phyloP scores from a whole-genome alignment of 371 early-diverging fungal species.

The Actinomortierella wolfii region DNA sequence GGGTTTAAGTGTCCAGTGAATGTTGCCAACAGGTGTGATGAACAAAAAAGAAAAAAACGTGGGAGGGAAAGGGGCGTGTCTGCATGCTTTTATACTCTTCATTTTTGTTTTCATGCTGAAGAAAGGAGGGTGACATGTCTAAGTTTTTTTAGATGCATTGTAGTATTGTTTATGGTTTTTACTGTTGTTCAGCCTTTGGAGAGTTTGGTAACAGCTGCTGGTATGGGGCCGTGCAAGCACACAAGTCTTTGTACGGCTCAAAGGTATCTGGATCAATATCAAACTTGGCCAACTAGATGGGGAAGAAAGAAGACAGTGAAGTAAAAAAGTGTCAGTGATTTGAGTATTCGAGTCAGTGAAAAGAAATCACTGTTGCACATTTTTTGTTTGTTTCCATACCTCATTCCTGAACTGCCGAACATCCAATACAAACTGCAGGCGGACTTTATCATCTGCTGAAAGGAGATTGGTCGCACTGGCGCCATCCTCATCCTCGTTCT shows the following conservation, averaged over 20 bases:
- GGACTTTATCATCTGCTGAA: constrained; percentile 58
- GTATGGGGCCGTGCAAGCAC: constrained; percentile 20
- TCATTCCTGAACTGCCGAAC: constrained; percentile 54
- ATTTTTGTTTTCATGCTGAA: not conserved
- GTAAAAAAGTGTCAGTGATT: not conserved
- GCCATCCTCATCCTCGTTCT: constrained; percentile 47
- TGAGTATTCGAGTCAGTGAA: no score
- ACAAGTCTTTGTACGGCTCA: constrained; percentile 25
- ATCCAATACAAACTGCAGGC: constrained; percentile 63
- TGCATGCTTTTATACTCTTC: not conserved
- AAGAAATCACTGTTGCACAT: no score
- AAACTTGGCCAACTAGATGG: constrained; percentile 25
- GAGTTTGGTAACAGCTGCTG: constrained; percentile 21
- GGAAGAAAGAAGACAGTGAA: not conserved
- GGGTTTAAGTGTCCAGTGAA: no score
- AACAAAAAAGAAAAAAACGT: not conserved
- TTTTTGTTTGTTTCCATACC: constrained; percentile 27
- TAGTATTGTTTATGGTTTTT: no score
- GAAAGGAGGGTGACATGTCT: not conserved
- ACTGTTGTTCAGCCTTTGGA: no score
- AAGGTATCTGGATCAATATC: constrained; percentile 29
- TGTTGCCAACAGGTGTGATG: not conserved
- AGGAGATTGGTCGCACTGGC: constrained; percentile 11
- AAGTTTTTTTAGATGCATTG: no score
- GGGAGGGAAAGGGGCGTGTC: not conserved